A percentile compares a stretch with the other conserved stretches of the same genome.
phyloP scores from a whole-genome alignment of 2,329 filamentous ascomycete species.

The Rhexocercosporidium sp. region DNA sequence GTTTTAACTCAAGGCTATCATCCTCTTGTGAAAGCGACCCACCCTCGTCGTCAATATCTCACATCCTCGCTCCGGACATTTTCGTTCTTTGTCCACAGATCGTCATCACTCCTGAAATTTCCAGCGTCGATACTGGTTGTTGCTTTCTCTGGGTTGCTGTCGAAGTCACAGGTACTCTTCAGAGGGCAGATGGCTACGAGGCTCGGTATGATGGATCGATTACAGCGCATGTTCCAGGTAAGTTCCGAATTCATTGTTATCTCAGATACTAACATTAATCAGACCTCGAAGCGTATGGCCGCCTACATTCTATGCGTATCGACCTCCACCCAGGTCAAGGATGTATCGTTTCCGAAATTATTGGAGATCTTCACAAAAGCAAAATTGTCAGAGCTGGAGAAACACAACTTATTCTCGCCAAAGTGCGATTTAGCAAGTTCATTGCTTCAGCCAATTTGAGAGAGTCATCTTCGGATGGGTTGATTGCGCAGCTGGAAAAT shows the following conservation, averaged over 20 bases:
- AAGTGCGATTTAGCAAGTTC: constrained; percentile 34
- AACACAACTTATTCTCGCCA: constrained; percentile 40
- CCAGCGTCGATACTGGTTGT: constrained; percentile 37
- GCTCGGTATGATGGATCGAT: constrained; percentile 3
- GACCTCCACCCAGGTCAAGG: constrained; percentile 34
- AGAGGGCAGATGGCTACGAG: constrained; percentile 29
- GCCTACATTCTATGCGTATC: constrained; percentile 39
- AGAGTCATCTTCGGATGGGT: constrained; percentile 54
- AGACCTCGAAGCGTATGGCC: constrained; percentile 34
- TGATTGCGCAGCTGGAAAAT: constrained; percentile 63
- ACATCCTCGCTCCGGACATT: constrained; percentile 6
- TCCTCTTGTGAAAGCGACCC: constrained; percentile 22
- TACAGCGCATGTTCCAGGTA: constrained; percentile 14
- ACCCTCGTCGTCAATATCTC: constrained; percentile 11
- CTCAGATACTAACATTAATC: neutral
- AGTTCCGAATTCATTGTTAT: neutral
- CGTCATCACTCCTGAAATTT: constrained; percentile 40
- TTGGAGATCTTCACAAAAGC: constrained; percentile 37
- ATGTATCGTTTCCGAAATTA: constrained; percentile 37
- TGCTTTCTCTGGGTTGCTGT: constrained; percentile 45
- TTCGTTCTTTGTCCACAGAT: constrained; percentile 40
- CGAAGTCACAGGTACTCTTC: constrained; percentile 41
- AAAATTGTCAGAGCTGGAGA: constrained; percentile 34
- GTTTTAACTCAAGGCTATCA: constrained; percentile 25
- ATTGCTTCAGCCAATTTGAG: constrained; percentile 37